phyloP scores from a whole-genome alignment of 176 grass and related monocot species.

The Aegilops longissima region DNA sequence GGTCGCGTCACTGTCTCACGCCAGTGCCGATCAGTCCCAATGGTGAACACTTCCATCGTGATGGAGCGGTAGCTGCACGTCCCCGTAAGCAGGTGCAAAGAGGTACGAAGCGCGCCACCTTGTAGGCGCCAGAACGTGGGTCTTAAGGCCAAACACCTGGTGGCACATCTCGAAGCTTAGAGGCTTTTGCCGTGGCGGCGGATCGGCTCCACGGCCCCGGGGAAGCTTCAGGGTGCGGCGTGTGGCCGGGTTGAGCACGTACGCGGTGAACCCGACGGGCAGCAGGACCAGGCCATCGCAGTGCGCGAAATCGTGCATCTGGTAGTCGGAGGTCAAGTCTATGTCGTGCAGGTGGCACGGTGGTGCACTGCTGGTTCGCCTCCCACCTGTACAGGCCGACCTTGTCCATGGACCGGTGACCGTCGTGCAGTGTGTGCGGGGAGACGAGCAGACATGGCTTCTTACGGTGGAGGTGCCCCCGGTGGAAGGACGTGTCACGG shows the following conservation, averaged over 20 bases:
- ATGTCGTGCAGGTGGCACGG: neutral
- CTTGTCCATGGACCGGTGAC: neutral
- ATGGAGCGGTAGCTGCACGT: neutral
- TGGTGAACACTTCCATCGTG: constrained; percentile 13
- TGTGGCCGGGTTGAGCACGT: neutral
- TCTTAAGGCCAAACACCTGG: constrained; percentile 1
- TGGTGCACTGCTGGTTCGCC: neutral
- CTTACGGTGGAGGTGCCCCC: neutral
- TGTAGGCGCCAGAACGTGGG: neutral
- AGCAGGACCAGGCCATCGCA: constrained; percentile 12
- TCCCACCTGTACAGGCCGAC: neutral
- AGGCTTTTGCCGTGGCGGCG: too few relatives aligned
- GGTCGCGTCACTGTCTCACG: neutral
- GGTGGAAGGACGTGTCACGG: neutral
- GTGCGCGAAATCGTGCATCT: neutral
- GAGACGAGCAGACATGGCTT: neutral
- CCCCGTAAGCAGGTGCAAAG: neutral
- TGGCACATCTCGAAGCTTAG: too few relatives aligned
- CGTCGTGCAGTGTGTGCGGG: neutral
- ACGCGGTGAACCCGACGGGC: neutral
- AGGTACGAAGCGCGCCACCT: neutral
- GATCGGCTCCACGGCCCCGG: neutral
- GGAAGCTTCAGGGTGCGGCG: neutral
- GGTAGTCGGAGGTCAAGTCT: neutral
- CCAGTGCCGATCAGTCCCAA: neutral